Conservation (phyloP, 495 filamentous ascomycete genomes). For the Articulospora tetracladia region DNA sequence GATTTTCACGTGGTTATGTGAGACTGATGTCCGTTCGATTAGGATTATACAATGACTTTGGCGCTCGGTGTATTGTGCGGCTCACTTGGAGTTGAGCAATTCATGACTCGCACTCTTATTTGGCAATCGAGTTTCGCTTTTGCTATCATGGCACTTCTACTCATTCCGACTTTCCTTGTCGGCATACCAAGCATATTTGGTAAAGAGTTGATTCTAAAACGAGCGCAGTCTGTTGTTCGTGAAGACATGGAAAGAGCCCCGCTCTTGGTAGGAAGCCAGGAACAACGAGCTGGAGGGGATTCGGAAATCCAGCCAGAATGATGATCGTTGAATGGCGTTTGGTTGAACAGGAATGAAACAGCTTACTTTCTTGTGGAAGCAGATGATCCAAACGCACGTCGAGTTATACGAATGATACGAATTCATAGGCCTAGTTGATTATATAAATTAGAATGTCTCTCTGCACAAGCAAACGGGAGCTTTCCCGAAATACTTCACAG, state of each 20-base stretch:
- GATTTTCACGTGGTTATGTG: neutral
- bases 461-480: too few species aligned
- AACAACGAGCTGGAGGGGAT: neutral
- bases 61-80: conserved; percentile 67
- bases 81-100: conserved; percentile 72
- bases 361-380: too few species aligned
- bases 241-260: conserved; percentile 48
- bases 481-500: too few species aligned
- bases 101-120: conserved; percentile 63
- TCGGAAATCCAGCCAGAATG: neutral
- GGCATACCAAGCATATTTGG: conserved; percentile 62
- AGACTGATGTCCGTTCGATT: neutral
- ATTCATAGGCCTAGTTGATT: too few species aligned
- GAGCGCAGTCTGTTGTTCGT: conserved; percentile 22
- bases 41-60: conserved; percentile 80
- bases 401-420: too few species aligned
- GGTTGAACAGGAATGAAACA: too few species aligned
- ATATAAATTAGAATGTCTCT: too few species aligned
- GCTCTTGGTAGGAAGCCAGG: conserved; percentile 31
- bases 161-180: conserved; percentile 58
- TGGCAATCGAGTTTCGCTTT: conserved; percentile 94
- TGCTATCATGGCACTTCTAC: conserved; percentile 70
- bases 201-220: conserved; percentile 33
- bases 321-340: too few species aligned
- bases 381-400: too few species aligned